Evolutionary conservation across 2,329 filamentous ascomycete genomes (phyloP).

Genomic region (Emergomyces orientalis): DNA sequence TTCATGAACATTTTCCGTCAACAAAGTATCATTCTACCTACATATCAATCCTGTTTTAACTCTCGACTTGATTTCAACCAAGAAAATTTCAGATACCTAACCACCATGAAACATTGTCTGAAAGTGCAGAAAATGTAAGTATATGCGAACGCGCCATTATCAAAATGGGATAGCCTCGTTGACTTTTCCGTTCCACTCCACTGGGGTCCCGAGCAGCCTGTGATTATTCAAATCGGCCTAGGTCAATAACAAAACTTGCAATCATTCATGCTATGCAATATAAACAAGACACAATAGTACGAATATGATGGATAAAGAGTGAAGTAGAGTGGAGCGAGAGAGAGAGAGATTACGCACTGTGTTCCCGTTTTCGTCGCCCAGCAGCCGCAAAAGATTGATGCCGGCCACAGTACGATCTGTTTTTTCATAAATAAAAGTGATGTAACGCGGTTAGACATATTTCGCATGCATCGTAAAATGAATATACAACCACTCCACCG

Average conservation of each 20-base stretch:
- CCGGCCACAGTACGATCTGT: constrained; percentile 48
- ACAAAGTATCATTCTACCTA: not conserved
- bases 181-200: constrained; percentile 43
- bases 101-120: too few relatives aligned
- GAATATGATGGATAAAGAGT: not conserved
- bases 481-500: not conserved
- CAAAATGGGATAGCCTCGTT: constrained; percentile 43
- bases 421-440: constrained; percentile 5
- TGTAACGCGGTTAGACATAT: not conserved
- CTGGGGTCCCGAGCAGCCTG: constrained; percentile 45
- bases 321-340: not conserved
- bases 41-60: not conserved
- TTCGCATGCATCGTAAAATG: not conserved
- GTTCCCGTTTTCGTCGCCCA: constrained; percentile 46
- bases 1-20: not conserved
- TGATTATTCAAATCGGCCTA: constrained; percentile 16
- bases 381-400: constrained; percentile 48
- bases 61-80: not conserved
- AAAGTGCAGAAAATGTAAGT: not conserved
- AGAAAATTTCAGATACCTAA: not conserved
- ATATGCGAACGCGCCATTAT: constrained; percentile 8
- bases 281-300: not conserved
- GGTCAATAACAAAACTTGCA: not conserved
- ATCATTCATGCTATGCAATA: not conserved
- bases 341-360: constrained; percentile 33